Evolutionary conservation across 2,329 filamentous ascomycete species (phyloP), one percentile per base, ranked within the genome.

Genomic region (Pseudogymnoascus sp.): DNA sequence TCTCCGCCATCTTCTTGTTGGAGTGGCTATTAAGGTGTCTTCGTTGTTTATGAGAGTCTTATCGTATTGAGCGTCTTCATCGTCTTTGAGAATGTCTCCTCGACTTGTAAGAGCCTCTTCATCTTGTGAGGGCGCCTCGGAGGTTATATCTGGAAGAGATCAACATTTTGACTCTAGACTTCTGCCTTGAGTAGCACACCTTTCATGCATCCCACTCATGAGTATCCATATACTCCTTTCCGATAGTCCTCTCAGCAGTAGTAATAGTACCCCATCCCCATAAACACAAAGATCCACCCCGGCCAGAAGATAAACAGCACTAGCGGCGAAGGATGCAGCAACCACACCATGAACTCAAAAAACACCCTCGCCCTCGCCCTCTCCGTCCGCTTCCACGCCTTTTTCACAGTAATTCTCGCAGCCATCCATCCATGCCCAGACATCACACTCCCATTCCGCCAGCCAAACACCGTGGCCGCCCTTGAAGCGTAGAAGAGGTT

Each of bases 331-430:
- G 62, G 62, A 28, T 64, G 61, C 24, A 64, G 19, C 19, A 64
- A 50, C 62, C 62, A 64, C 4, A 62, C 62, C 59, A 64, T 62
- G 33, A 64, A 64, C 28, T 62, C 62, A 40, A 62, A 62, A 26
- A 64, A 64, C 16, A 56, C 10, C n/a, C 50, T 41, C 14, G 60
- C 59, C 22, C 62, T 61, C 14, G 37, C 19, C 26, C 43, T 63
- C 59, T 63, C 61, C 35, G 46, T 63, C 10, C 33, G 6, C 10
- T 63, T 63, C 61, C 61, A 63, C 26, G 14, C 37, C 31, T 6
- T 7, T 31, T 26, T 60, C 56, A 40, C 22, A 22, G 12, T 11
- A 7, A 1, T 4, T 2, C 31, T 60, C 22, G 56, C 56, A 60
- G 16, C 56, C 56, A 37, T 14, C 56, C 56, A 60, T 14, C 56